Conservation (phyloP, 306 rosid species). For the Mucuna pruriens region DNA sequence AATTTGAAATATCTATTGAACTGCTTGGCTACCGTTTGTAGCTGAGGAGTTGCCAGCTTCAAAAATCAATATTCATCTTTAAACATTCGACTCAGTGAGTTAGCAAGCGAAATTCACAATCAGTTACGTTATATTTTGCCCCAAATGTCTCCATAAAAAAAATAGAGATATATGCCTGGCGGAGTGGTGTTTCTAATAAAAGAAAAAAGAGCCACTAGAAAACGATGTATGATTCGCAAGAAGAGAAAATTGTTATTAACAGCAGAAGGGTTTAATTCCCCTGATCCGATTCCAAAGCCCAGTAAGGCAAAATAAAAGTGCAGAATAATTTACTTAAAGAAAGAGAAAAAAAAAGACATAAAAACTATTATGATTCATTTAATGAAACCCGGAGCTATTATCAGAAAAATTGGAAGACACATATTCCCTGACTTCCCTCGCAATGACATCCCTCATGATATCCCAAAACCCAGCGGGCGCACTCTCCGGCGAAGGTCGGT, state of each 20-base stretch:
- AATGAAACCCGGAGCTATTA: constrained; percentile 52
- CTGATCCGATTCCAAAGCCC: background rate
- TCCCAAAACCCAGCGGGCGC: constrained; percentile 83
- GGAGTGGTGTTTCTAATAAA: background rate
- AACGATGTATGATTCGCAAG: background rate
- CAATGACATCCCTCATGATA: constrained; percentile 79
- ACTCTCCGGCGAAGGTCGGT: constrained; percentile 38
- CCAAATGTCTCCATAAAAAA: background rate
- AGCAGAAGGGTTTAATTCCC: background rate
- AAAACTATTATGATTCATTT: background rate
- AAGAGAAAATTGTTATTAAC: constrained; percentile 5
- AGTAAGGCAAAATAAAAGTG: background rate
- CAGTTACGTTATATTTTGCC: background rate
- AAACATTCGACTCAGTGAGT: background rate
- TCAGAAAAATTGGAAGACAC: constrained; percentile 70
- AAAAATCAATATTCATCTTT: background rate
- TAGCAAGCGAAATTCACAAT: background rate
- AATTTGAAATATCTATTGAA: background rate
- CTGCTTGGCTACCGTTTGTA: background rate
- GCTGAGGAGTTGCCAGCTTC: constrained; percentile 13
- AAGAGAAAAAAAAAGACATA: background rate
- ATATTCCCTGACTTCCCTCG: constrained; percentile 86
- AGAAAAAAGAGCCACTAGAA: background rate
- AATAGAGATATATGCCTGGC: background rate
- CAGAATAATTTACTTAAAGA: background rate